Evolutionary conservation across 805 yeast species (phyloP).

Genomic region (Saccharomyces jurei): DNA sequence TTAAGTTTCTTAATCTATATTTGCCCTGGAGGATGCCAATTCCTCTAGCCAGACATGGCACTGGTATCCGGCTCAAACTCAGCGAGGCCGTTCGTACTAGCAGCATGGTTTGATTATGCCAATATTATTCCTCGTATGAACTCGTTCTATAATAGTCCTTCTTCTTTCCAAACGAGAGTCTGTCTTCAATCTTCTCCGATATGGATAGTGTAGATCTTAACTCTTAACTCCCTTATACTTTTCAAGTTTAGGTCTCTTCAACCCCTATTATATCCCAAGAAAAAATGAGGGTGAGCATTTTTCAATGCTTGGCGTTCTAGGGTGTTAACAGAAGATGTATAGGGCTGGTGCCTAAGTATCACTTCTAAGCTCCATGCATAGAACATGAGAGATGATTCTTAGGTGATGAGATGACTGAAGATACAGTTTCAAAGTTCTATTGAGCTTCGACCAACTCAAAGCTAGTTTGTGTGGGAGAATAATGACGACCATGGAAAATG

Average conservation of each 20-base stretch:
- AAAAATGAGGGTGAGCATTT: background rate
- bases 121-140: background rate
- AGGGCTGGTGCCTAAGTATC: too few relatives aligned
- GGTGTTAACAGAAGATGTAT: background rate
- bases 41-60: background rate
- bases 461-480: background rate
- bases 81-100: background rate
- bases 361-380: too few relatives aligned
- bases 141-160: background rate
- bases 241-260: background rate
- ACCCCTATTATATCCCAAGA: background rate
- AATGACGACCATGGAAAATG: background rate
- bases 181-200: background rate
- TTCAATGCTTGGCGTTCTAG: background rate
- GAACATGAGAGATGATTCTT: too few relatives aligned
- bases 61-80: background rate
- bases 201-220: background rate
- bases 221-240: background rate
- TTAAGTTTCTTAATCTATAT: background rate
- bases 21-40: background rate
- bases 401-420: too few relatives aligned
- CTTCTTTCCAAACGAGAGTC: background rate
- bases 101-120: background rate
- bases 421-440: too few relatives aligned
- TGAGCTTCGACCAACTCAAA: too few relatives aligned